Evolutionary conservation across 805 yeast genomes (phyloP), one percentile per base, ranked within the genome.

Genomic region (Limtongozyma cylindracea): DNA sequence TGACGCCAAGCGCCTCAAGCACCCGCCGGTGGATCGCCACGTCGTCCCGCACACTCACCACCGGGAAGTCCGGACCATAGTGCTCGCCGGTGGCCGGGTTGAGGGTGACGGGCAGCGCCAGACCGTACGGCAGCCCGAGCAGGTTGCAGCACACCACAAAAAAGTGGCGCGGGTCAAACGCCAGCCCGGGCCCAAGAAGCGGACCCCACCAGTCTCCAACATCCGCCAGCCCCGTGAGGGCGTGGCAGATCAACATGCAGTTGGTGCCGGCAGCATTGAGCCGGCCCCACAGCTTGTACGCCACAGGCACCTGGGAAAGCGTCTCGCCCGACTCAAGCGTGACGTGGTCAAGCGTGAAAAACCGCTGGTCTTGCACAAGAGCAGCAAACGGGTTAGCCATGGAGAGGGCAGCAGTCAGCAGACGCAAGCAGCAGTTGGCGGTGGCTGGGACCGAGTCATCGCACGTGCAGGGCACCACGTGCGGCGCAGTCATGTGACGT

Each of bases 191-290:
- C 1, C 96, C 98, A 14, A 88, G 47, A 12, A 88, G 45, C 0
- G 96, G 95, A 0, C 96, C 95, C 98, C 98, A 88, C 98, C 98
- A 88, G 37, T 88, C 98, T 18, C 72, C 59, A 10, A 84, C 93
- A 40, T 88, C 96, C 0, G 93, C 61, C 0, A 94, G 78, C 0
- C 98, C 98, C 0, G 96, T 80, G 24, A 88, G 52, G 0, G 98
- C 96, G 49, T 88, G 98, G 34, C 93, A 74, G 9, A 88, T 74
- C n/a, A 88, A 64, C 53, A 88, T 50, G 27, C 70, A 80, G 39
- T 88, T 88, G 31, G 67, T 68, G 6, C 59, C 65, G 3, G 43
- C 48, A 6, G 52, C 60, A 37, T 80, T 80, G 21, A 88, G 54
- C 24, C 60, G 54, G 3, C 98, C 98, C 95, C 95, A 88, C 0